Base-by-base conservation (phyloP, 1,139 yeast species). In the Yamadazyma aaseri region DNA sequence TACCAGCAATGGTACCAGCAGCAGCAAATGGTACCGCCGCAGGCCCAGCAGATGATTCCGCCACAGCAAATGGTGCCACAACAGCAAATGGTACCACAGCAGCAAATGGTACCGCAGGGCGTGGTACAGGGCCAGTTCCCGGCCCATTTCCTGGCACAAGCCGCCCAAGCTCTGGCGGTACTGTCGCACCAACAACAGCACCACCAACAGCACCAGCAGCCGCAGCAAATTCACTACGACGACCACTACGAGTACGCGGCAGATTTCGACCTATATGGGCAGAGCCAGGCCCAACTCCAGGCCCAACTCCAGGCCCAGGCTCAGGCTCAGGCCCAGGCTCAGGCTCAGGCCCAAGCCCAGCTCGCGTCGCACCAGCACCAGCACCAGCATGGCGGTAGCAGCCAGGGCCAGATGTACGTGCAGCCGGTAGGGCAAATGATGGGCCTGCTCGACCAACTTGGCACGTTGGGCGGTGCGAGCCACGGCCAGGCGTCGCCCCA, bases 1-100 rank as follows among this genome's bases (percentile, higher is more conserved):
- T 37, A 38, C 17, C 46, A 36, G 26, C 47, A 34, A 17, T 36
- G 40, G 29, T 42, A 35, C 28, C 45, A 36, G 26, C 45, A 38
- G 28, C 45, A 31, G 15, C 38, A 32, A 14, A 39, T 29, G 25
- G 39, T 37, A 13, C 47, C 35, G 24, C 45, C 36, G 31, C 45
- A 26, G 26, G 46, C 36, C 5, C 50, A 41, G 24, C 47, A 29
- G 11, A 18, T 29, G 17, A 36, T 29, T 17, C 29, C 33, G 11
- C 52, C 41, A 25, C 45, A 33, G 17, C 44, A 40, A 14, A 20
- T 17, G 29, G 17, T 26, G 20, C 12, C 17, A 15, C 30, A 28
- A 12, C 30, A 28, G 24, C 30, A 28, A 17, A 28, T 28, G 30
- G 11, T 28, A 9, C 28, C 15, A 26, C 12, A 4, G 5, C 28